These are phyloP conservation scores for Trypanosoma rangeli DNA, from an alignment of 208 protist species.

Conservation along the genomic window DNA sequence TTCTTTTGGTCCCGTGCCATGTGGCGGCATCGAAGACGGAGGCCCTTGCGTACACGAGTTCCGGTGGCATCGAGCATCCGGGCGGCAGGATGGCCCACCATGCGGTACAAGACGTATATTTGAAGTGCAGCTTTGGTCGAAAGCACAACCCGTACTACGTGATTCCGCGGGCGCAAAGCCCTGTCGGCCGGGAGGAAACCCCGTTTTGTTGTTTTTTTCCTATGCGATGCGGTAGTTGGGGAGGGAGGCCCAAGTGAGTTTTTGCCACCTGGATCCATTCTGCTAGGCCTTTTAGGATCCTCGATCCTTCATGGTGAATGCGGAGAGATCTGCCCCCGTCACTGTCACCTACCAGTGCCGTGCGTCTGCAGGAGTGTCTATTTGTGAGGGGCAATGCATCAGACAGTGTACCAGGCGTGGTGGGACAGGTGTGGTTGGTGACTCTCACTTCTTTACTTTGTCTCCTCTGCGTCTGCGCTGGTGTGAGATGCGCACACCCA, in stretches of 20 bases:
- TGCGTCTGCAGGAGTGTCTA: background rate
- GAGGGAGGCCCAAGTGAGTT: background rate
- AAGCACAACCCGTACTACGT: conserved; percentile 39
- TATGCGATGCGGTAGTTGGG: background rate
- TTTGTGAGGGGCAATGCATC: conserved; percentile 1
- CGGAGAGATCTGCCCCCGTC: background rate
- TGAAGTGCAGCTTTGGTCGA: conserved; percentile 45
- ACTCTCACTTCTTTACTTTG: background rate
- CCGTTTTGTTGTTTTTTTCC: conserved; percentile 11
- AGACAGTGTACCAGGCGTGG: background rate
- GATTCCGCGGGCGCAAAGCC: conserved; percentile 25
- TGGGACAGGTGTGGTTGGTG: background rate
- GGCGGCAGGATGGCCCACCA: conserved; percentile 32
- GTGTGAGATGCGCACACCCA: too few relatives aligned
- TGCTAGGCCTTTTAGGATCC: conserved; percentile 67
- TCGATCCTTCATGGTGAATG: conserved; percentile 38
- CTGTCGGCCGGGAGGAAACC: background rate
- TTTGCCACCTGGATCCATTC: conserved; percentile 10
- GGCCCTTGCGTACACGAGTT: conserved; percentile 29
- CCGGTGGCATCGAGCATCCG: conserved; percentile 40
- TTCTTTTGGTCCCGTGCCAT: conserved; percentile 29
- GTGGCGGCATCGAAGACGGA: conserved; percentile 21
- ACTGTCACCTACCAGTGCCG: conserved; percentile 9
- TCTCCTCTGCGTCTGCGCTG: background rate
- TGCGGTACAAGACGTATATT: conserved; percentile 36